Evolutionary conservation across 306 rosid genomes (phyloP).

Genomic region (Corylus americana): DNA sequence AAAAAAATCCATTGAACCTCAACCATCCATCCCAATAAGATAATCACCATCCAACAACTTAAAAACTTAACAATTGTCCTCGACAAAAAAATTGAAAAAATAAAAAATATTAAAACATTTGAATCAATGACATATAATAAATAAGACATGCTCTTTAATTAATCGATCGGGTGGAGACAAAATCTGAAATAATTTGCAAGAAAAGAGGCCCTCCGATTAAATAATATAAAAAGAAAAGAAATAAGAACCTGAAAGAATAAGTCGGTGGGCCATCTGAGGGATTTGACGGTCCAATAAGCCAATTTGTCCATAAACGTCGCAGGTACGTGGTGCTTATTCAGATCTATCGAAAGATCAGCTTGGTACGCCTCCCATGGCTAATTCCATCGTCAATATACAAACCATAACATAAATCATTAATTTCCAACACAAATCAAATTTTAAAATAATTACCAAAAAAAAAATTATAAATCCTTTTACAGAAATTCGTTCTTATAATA

Average conservation of each 20-base stretch:
- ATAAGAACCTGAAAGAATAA: constrained; percentile 65
- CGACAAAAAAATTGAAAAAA: too few relatives aligned
- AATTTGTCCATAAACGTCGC: constrained; percentile 56
- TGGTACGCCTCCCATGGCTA: constrained; percentile 84
- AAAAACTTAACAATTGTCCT: too few relatives aligned
- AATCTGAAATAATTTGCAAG: too few relatives aligned
- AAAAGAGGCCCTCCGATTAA: too few relatives aligned
- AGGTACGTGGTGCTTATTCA: constrained; percentile 65
- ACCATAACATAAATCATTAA: neutral
- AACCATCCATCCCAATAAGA: too few relatives aligned
- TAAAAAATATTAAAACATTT: too few relatives aligned
- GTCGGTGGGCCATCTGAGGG: constrained; percentile 65
- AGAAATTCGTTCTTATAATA: too few relatives aligned
- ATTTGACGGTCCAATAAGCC: constrained; percentile 74
- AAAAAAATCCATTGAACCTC: too few relatives aligned
- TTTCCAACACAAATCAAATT: neutral
- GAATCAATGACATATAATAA: too few relatives aligned
- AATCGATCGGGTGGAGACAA: too few relatives aligned
- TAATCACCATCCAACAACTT: too few relatives aligned
- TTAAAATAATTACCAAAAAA: neutral
- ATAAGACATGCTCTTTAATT: too few relatives aligned
- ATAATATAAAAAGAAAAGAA: neutral
- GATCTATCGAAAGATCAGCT: constrained; percentile 59
- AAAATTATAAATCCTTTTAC: neutral
- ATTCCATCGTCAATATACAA: constrained; percentile 1